These are phyloP conservation scores for Corinectria fuckeliana DNA, from an alignment of 2,329 filamentous ascomycete genomes.

Conservation along the genomic window DNA sequence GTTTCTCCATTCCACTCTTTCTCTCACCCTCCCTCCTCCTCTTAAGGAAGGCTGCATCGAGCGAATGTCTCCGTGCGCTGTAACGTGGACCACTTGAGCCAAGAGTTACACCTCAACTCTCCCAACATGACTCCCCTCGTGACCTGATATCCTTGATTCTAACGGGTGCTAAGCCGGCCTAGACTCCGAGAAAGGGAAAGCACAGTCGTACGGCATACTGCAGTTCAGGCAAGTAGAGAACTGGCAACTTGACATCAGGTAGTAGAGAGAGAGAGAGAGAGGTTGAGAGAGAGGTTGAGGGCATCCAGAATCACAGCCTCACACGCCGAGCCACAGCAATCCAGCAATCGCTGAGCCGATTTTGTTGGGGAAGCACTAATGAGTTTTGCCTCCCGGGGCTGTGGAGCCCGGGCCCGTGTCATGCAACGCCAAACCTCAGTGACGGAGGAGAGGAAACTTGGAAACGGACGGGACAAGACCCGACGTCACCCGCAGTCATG, in stretches of 20 bases:
- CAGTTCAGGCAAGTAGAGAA: not conserved
- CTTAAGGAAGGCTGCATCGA: not conserved
- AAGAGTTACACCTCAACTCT: not conserved
- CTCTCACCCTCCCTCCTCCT: too few species aligned
- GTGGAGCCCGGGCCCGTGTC: slow-evolving; percentile 10
- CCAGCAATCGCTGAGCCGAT: slow-evolving; percentile 18
- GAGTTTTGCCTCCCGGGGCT: slow-evolving; percentile 27
- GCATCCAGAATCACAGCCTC: not conserved
- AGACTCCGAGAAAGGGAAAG: not conserved
- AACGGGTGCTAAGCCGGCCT: not conserved
- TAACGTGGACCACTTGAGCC: not conserved
- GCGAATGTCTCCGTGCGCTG: not conserved
- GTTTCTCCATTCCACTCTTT: too few species aligned
- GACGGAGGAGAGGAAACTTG: not conserved
- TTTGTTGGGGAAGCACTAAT: slow-evolving; percentile 42
- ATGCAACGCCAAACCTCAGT: not conserved
- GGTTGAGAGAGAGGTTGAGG: too few species aligned
- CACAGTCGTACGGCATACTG: too few species aligned
- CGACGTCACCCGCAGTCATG: not conserved
- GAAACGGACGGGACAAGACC: too few species aligned
- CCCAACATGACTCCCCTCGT: not conserved
- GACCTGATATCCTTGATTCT: not conserved
- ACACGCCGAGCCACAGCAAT: not conserved
- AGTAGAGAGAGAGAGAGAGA: too few species aligned
- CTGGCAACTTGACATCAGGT: not conserved